Conservation (phyloP, 306 rosid species). For the Heteromeles arbutifolia region DNA sequence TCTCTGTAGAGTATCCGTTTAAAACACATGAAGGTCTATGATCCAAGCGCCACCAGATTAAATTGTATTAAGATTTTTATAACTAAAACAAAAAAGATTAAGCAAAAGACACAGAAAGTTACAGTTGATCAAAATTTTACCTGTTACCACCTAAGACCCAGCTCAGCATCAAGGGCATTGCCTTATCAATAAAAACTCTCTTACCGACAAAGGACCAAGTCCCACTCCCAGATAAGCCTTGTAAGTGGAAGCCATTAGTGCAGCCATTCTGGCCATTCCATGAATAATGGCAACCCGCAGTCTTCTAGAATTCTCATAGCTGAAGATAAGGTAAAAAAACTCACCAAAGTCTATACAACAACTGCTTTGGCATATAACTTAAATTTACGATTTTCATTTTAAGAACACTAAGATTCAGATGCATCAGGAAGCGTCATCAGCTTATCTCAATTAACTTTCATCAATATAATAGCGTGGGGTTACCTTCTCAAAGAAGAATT, state of each 20-base stretch:
- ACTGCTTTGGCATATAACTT: neutral
- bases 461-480: neutral
- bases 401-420: neutral
- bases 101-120: neutral
- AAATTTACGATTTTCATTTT: neutral
- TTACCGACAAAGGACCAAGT: constrained; percentile 87
- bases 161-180: constrained; percentile 86
- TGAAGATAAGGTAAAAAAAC: constrained; percentile 11
- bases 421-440: neutral
- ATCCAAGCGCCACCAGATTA: neutral
- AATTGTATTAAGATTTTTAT: neutral
- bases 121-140: constrained; percentile 26
- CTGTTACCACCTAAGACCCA: constrained; percentile 99
- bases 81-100: neutral
- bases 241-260: constrained; percentile 90
- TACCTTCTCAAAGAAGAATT: constrained; percentile 69
- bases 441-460: neutral
- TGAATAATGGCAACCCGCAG: constrained; percentile 75
- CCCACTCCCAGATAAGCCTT: constrained; percentile 89
- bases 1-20: neutral
- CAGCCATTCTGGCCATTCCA: constrained; percentile 99
- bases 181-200: constrained; percentile 62
- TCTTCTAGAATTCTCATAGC: constrained; percentile 73
- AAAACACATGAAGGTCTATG: neutral
- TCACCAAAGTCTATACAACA: neutral